These are phyloP conservation scores for Naganishia kalamii DNA, from an alignment of 768 basidiomycete genomes.

Conservation along the genomic window DNA sequence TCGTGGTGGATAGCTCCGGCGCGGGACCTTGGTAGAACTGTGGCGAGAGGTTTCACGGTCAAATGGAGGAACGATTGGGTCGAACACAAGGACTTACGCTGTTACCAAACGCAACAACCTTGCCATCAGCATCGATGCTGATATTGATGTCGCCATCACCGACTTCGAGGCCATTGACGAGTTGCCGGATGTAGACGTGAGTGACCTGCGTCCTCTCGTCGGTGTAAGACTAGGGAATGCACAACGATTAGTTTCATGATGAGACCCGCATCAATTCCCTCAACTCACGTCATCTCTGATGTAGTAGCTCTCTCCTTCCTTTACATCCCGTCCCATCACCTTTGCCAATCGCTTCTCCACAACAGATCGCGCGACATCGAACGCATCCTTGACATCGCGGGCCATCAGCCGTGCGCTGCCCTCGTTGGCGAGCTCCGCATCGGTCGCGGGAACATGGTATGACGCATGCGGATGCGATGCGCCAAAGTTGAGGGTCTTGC, in stretches of 20 bases:
- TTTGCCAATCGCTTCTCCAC: slow-evolving; percentile 24
- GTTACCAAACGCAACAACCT: slow-evolving; percentile 77
- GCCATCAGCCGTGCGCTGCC: slow-evolving; percentile 1
- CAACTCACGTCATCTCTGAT: slow-evolving; percentile 45
- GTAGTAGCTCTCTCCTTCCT: slow-evolving; percentile 37
- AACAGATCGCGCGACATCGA: slow-evolving; percentile 30
- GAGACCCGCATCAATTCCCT: not conserved
- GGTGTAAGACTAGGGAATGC: slow-evolving; percentile 55
- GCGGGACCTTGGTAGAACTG: slow-evolving; percentile 70
- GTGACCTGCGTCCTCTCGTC: slow-evolving; percentile 78
- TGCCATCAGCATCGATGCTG: slow-evolving; percentile 72
- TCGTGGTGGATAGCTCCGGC: slow-evolving; percentile 41
- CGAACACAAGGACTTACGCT: slow-evolving; percentile 50
- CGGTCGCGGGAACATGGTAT: slow-evolving; percentile 43
- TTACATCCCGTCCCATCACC: slow-evolving; percentile 20
- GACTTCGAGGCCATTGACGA: slow-evolving; percentile 79
- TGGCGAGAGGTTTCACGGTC: not conserved
- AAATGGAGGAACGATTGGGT: not conserved
- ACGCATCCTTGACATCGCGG: slow-evolving; percentile 26
- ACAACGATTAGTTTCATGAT: not conserved
- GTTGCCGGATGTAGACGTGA: slow-evolving; percentile 80
- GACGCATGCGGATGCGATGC: slow-evolving; percentile 65
- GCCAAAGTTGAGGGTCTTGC: slow-evolving; percentile 88
- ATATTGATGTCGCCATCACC: slow-evolving; percentile 86
- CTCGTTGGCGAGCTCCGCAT: slow-evolving; percentile 15